Percentiles rank a stretch among this genome's conserved stretches.
These are phyloP conservation scores for Talaromyces funiculosus DNA, from an alignment of 2,329 filamentous ascomycete genomes.

Conservation along the genomic window DNA sequence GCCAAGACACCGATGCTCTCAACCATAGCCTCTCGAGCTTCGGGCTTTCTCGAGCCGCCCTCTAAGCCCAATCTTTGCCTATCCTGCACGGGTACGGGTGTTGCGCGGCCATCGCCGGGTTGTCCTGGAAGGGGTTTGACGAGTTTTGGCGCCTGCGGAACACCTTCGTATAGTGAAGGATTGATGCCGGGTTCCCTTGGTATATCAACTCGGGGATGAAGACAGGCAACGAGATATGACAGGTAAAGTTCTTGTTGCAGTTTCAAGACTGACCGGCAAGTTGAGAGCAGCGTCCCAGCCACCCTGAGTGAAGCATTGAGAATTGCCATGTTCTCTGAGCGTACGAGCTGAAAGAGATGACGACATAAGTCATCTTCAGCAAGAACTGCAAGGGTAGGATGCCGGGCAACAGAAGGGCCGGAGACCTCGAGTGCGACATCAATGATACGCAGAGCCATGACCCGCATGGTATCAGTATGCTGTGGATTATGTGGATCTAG, in stretches of 20 bases:
- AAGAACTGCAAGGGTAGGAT: conserved; percentile 78
- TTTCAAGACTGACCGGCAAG: conserved; percentile 84
- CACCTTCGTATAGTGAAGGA: conserved; percentile 83
- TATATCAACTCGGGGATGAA: conserved; percentile 92
- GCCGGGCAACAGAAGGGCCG: conserved; percentile 87
- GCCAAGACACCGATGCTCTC: conserved; percentile 89
- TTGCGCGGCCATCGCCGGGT: conserved; percentile 71
- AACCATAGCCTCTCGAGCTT: conserved; percentile 96
- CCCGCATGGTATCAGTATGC: conserved; percentile 89
- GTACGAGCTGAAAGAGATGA: conserved; percentile 90
- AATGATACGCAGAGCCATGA: conserved; percentile 95
- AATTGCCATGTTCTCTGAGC: conserved; percentile 93
- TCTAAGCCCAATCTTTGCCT: conserved; percentile 88
- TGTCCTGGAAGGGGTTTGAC: conserved; percentile 75
- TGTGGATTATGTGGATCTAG: conserved; percentile 88
- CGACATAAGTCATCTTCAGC: conserved; percentile 91
- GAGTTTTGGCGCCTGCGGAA: conserved; percentile 83
- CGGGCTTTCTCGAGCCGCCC: conserved; percentile 83
- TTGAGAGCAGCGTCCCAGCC: conserved; percentile 81
- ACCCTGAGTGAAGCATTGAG: conserved; percentile 89
- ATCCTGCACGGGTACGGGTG: conserved; percentile 86
- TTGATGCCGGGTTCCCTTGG: conserved; percentile 86
- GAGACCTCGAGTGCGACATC: conserved; percentile 96
- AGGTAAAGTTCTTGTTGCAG: conserved; percentile 94
- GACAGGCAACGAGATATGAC: conserved; percentile 86